phyloP scores from a whole-genome alignment of 2,329 filamentous ascomycete species.

The Karstenula rhodostoma region DNA sequence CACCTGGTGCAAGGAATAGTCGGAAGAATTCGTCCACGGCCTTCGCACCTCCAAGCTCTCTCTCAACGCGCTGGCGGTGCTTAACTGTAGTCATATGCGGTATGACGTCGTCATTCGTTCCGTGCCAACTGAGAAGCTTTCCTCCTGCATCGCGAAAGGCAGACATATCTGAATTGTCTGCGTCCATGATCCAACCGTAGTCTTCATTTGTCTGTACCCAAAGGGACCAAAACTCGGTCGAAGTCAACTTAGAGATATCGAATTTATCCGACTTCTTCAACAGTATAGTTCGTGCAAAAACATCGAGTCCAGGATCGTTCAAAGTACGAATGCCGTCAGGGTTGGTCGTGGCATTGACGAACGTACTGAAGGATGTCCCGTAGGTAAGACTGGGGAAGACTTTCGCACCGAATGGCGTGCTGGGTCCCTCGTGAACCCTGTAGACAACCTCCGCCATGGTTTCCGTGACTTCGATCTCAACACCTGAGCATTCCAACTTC shows the following conservation, averaged over 20 bases:
- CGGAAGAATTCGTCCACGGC: conserved; percentile 36
- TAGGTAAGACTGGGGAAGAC: not conserved
- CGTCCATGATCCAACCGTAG: conserved; percentile 15
- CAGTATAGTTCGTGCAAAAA: conserved; percentile 4
- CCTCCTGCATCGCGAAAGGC: conserved; percentile 26
- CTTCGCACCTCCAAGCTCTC: conserved; percentile 21
- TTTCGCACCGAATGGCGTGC: not conserved
- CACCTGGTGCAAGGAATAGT: conserved; percentile 43
- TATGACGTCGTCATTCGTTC: conserved; percentile 28
- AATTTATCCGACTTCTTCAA: conserved; percentile 7
- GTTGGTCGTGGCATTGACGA: conserved; percentile 1
- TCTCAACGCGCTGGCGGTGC: conserved; percentile 25
- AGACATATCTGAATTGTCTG: conserved; percentile 27
- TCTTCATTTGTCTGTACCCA: conserved; percentile 14
- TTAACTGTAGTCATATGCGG: conserved; percentile 21
- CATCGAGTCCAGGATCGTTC: conserved; percentile 9
- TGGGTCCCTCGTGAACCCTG: not conserved
- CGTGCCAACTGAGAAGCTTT: conserved; percentile 38
- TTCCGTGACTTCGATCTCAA: conserved; percentile 8
- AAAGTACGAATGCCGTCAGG: conserved; percentile 9
- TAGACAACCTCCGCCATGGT: not conserved
- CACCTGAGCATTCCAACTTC: conserved; percentile 7
- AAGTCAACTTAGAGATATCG: conserved; percentile 13
- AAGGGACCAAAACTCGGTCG: conserved; percentile 3
- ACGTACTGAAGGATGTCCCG: not conserved